phyloP scores from a whole-genome alignment of 352 stramenopile genomes.

The Pythium dissotocum region DNA sequence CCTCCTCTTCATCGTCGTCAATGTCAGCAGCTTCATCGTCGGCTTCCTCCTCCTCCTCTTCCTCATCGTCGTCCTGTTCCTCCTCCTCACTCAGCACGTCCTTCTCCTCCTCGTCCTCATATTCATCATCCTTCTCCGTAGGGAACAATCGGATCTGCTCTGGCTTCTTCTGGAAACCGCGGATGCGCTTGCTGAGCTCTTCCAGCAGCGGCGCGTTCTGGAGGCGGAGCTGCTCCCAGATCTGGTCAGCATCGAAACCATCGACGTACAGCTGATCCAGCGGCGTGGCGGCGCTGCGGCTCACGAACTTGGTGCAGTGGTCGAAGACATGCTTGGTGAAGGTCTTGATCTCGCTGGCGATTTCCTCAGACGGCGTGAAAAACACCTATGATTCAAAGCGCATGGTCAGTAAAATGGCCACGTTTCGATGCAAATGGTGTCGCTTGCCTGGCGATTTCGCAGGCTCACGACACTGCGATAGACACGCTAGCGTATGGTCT shows the following conservation, averaged over 20 bases:
- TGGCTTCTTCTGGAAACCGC: conserved; percentile 61
- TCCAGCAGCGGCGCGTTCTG: conserved; percentile 72
- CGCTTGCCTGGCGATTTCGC: background rate
- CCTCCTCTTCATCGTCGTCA: conserved; percentile 37
- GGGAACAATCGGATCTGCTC: conserved; percentile 61
- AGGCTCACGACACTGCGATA: background rate
- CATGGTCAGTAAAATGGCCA: background rate
- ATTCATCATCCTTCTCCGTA: conserved; percentile 39
- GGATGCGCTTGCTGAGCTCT: conserved; percentile 74
- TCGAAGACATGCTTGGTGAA: conserved; percentile 86
- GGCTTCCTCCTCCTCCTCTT: conserved; percentile 33
- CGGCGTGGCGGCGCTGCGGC: conserved; percentile 39
- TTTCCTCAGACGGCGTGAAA: conserved; percentile 71
- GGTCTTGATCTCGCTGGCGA: conserved; percentile 61
- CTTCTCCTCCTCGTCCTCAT: conserved; percentile 31
- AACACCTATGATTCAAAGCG: conserved; percentile 47
- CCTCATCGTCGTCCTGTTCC: conserved; percentile 28
- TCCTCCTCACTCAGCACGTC: conserved; percentile 30
- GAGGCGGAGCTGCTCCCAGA: conserved; percentile 86
- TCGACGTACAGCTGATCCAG: conserved; percentile 82
- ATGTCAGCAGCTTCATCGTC: conserved; percentile 26
- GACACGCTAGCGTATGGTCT: background rate
- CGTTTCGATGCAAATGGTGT: conserved; percentile 1
- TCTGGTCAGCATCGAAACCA: conserved; percentile 81
- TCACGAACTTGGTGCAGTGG: conserved; percentile 63